phyloP scores from a whole-genome alignment of 306 rosid species.

The Glycine soja region DNA sequence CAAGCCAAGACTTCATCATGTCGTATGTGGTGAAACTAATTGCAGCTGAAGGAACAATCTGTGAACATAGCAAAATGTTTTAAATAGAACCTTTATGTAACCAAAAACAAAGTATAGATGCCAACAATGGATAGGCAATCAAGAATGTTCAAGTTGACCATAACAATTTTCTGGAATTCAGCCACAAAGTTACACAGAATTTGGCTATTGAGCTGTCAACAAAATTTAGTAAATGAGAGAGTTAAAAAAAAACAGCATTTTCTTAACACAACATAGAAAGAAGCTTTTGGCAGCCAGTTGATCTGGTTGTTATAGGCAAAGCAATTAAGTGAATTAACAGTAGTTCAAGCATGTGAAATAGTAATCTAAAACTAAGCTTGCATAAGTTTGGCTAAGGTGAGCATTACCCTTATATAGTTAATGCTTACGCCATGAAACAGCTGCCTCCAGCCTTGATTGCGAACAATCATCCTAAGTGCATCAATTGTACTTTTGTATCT shows the following conservation, averaged over 20 bases:
- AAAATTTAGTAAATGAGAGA: neutral
- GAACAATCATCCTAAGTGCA: constrained; percentile 69
- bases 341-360: constrained; percentile 15
- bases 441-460: constrained; percentile 87
- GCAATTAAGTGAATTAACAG: neutral
- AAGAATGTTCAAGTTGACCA: neutral
- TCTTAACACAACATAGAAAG: neutral
- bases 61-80: constrained; percentile 43
- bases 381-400: constrained; percentile 23
- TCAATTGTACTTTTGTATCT: constrained; percentile 70
- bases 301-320: constrained; percentile 18
- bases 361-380: constrained; percentile 22
- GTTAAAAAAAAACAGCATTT: neutral
- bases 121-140: neutral
- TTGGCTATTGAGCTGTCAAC: neutral
- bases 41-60: constrained; percentile 98
- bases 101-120: constrained; percentile 11
- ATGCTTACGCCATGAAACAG: constrained; percentile 95
- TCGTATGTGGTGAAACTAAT: constrained; percentile 89
- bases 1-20: constrained; percentile 83
- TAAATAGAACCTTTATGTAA: neutral
- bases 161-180: neutral
- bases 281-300: neutral
- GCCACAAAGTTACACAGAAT: neutral
- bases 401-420: constrained; percentile 87